phyloP scores from a whole-genome alignment of 495 filamentous ascomycete genomes.

The Daldinia vernicosa region DNA sequence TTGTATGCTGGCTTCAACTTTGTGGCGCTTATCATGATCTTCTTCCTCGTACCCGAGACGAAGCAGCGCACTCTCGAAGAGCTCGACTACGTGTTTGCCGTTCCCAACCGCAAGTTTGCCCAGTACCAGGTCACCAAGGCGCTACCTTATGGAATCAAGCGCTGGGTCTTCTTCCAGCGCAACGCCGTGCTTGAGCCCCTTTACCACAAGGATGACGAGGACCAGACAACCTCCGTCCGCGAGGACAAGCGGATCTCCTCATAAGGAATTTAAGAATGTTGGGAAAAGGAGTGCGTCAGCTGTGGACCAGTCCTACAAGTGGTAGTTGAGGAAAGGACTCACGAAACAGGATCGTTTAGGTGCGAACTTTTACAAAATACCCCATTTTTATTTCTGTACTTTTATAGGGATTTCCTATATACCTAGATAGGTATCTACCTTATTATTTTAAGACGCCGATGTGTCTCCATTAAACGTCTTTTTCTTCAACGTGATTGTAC shows the following conservation, averaged over 20 bases:
- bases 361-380: slow-evolving; percentile 33
- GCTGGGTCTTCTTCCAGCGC: slow-evolving; percentile 68
- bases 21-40: slow-evolving; percentile 71
- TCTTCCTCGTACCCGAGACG: slow-evolving; percentile 72
- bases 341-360: slow-evolving; percentile 31
- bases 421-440: slow-evolving; percentile 4
- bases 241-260: background rate
- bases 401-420: slow-evolving; percentile 14
- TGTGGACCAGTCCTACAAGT: background rate
- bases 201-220: slow-evolving; percentile 57
- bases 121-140: slow-evolving; percentile 69
- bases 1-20: slow-evolving; percentile 71
- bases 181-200: slow-evolving; percentile 66
- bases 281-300: background rate
- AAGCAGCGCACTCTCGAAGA: slow-evolving; percentile 78
- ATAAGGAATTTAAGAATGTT: background rate
- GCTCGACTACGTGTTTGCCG: slow-evolving; percentile 84
- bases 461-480: background rate
- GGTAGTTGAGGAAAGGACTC: slow-evolving; percentile 6
- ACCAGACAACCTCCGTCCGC: background rate
- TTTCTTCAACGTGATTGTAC: background rate
- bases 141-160: slow-evolving; percentile 74
- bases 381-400: slow-evolving; percentile 17
- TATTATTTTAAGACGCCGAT: background rate
- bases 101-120: slow-evolving; percentile 70